These are phyloP conservation scores for Pseudogymnoascus sp. DNA, from an alignment of 2,329 filamentous ascomycete genomes.

Conservation along the genomic window DNA sequence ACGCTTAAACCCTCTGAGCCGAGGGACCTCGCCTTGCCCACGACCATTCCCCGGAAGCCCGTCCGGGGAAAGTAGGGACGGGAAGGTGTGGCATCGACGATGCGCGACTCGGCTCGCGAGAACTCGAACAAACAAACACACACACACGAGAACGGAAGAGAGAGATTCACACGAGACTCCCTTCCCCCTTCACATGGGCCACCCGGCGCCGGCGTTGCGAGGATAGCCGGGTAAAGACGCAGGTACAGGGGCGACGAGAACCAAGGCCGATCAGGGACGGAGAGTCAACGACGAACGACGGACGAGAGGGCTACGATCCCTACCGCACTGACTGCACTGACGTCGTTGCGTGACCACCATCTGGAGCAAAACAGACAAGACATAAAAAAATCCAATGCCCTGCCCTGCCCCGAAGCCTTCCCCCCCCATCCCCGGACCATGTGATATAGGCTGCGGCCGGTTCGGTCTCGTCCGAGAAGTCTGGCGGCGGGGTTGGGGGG, in stretches of 20 bases:
- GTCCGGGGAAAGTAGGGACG: neutral
- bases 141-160: too few relatives aligned
- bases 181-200: neutral
- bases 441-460: neutral
- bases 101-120: neutral
- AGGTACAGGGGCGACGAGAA: neutral
- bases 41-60: neutral
- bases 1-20: neutral
- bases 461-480: neutral
- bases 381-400: neutral
- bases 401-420: neutral
- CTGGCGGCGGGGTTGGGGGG: neutral
- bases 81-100: neutral
- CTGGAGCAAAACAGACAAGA: neutral
- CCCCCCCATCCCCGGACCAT: neutral
- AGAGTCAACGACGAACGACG: neutral
- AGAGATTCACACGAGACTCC: neutral
- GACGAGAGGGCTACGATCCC: neutral
- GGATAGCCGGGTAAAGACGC: neutral
- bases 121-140: too few relatives aligned
- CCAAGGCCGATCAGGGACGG: constrained; percentile 1
- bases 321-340: neutral
- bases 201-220: neutral
- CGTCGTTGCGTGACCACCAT: neutral
- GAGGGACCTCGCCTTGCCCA: neutral